Evolutionary conservation across 1,284 basidiomycete genomes (phyloP).

Genomic region (Volvariella volvacea): DNA sequence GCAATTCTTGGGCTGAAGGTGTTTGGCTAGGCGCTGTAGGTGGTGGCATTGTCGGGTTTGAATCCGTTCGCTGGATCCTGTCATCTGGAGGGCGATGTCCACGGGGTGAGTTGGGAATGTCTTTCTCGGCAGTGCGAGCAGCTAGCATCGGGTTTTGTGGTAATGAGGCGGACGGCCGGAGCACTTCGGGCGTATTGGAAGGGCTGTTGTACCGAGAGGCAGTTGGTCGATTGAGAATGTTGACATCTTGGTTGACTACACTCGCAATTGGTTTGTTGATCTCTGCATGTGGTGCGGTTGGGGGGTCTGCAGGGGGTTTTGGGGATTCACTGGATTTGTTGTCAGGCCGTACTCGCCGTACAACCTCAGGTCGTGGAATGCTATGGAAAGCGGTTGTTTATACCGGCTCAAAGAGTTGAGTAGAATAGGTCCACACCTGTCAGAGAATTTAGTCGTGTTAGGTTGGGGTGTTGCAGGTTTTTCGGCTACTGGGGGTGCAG

Average conservation of each 20-base stretch:
- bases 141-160: conserved; percentile 3
- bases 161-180: conserved; percentile 5
- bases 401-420: not conserved
- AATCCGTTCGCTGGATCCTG: conserved; percentile 22
- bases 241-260: not conserved
- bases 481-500: conserved; percentile 18
- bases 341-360: conserved; percentile 62
- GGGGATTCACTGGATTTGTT: conserved; percentile 34
- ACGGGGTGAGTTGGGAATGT: conserved; percentile 37
- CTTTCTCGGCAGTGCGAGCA: conserved; percentile 12
- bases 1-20: conserved; percentile 69
- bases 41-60: conserved; percentile 61
- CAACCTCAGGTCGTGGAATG: conserved; percentile 69
- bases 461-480: conserved; percentile 16
- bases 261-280: not conserved
- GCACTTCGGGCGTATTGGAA: conserved; percentile 14
- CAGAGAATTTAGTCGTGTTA: conserved; percentile 45
- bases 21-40: conserved; percentile 76
- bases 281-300: conserved; percentile 1
- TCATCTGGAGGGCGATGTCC: conserved; percentile 24
- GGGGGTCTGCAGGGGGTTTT: conserved; percentile 16
- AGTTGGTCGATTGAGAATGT: conserved; percentile 7
- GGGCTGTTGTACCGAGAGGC: conserved; percentile 17
- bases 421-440: conserved; percentile 41
- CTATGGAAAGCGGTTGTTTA: conserved; percentile 25